Evolutionary conservation across 139 green algal genomes (phyloP).

Genomic region (Micromonas pusilla): DNA sequence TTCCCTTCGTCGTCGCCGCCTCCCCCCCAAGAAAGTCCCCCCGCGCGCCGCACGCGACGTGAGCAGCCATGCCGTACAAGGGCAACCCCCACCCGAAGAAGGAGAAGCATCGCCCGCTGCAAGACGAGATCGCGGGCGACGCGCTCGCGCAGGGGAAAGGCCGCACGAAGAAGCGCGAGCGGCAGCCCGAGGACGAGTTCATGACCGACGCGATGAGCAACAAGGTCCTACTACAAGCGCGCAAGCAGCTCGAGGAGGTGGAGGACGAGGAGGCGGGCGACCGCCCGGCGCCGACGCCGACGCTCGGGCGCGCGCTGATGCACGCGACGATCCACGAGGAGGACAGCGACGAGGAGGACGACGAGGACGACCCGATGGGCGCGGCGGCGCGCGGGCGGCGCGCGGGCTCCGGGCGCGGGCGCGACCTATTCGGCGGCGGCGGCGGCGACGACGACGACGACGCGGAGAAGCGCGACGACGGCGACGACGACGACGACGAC

Average conservation of each 20-base stretch:
- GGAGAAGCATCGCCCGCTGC: neutral
- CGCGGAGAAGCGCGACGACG: neutral
- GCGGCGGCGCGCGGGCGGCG: too few species aligned
- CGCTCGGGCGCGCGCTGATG: constrained; percentile 13
- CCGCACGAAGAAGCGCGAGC: constrained; percentile 8
- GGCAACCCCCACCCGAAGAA: neutral
- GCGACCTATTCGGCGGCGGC: constrained; percentile 22
- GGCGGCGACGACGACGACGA: constrained; percentile 37
- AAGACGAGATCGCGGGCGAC: neutral
- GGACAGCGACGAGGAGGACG: constrained; percentile 35
- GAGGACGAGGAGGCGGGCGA: constrained; percentile 33
- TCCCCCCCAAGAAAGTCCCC: too few species aligned
- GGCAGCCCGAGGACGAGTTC: neutral
- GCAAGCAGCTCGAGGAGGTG: constrained; percentile 15
- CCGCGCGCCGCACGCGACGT: neutral
- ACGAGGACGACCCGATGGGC: constrained; percentile 19
- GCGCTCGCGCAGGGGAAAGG: neutral
- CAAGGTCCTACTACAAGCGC: constrained; percentile 4
- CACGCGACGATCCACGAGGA: constrained; percentile 18
- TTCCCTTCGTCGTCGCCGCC: too few species aligned
- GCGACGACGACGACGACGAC: constrained; percentile 6
- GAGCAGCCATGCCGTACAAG: neutral
- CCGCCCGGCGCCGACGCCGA: neutral
- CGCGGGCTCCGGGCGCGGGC: too few species aligned
- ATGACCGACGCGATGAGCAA: constrained; percentile 8